Base-by-base conservation (phyloP, 2,329 filamentous ascomycete species). In the Trichoderma asperellum region DNA sequence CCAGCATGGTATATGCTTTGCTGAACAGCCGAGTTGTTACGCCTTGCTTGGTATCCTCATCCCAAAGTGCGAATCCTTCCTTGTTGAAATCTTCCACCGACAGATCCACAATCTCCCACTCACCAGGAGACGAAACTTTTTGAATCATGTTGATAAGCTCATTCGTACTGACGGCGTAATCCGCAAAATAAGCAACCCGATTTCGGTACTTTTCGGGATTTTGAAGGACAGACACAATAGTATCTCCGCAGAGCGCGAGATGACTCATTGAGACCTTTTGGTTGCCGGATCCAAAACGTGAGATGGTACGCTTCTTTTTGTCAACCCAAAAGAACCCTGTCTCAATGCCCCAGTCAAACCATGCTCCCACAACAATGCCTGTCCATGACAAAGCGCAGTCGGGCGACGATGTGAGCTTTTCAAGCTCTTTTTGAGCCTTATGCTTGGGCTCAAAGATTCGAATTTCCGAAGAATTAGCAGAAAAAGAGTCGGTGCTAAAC, bases 281-380 rank as follows among this genome's bases (percentile, higher is more conserved):
- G 21, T 68, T 58, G 3, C 67, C 67, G 2, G 49, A 62, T 29
- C 67, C 67, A 18, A 63, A 57, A 14, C 58, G 68, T 5, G 70
- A 73, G 7, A 75, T 69, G 0, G 68, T 53, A 18, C 65, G 62
- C 1, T 47, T 62, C 7, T 70, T 52, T 12, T 58, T 64, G 21
- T 74, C 40, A 5, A 73, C 34, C 73, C 73, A 75, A 11, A 74
- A 74, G 8, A 61, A 70, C 1, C 70, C 73, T 7, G 35, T 49
- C 34, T 72, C 60, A 11, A 74, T 73, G 0, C 57, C 53, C 72
- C 72, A 75, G 65, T 75, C 73, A 37, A 73, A 74, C 73, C 72
- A 75, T 0, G 61, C 68, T 2, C 73, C 72, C 0, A 70, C 56
- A 0, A 74, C 62, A 32, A 75, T 71, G n/a, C 72, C 72, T 0